A percentile compares a stretch with the other conserved stretches of the same genome.
phyloP scores from a whole-genome alignment of 2,329 filamentous ascomycete species.

The Coniochaeta sp. region DNA sequence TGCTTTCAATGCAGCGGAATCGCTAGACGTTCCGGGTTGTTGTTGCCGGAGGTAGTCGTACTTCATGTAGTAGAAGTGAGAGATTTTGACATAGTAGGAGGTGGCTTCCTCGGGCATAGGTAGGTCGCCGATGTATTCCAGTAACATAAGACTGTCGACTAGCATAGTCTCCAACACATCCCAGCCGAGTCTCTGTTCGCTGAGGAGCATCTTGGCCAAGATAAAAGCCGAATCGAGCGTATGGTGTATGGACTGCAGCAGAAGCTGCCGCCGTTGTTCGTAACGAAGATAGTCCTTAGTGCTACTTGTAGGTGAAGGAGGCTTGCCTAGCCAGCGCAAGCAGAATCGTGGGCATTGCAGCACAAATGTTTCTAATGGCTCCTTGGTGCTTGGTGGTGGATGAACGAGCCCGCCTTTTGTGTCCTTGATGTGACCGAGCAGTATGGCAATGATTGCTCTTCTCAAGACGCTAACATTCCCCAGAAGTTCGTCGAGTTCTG shows the following conservation, averaged over 20 bases:
- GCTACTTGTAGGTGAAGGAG: constrained; percentile 39
- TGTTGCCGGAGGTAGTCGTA: constrained; percentile 44
- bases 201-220: constrained; percentile 44
- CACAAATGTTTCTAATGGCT: constrained; percentile 47
- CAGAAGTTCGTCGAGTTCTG: constrained; percentile 55
- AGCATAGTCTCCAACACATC: constrained; percentile 48
- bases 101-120: constrained; percentile 20
- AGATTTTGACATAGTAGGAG: constrained; percentile 58
- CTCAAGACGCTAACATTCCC: constrained; percentile 47
- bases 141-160: constrained; percentile 45
- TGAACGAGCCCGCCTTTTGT: constrained; percentile 5
- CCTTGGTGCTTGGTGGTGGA: constrained; percentile 13
- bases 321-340: constrained; percentile 53
- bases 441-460: constrained; percentile 42
- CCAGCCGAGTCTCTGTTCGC: constrained; percentile 41
- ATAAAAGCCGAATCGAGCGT: constrained; percentile 54
- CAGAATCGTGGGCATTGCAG: constrained; percentile 53
- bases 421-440: constrained; percentile 22
- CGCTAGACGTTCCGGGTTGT: constrained; percentile 29
- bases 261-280: constrained; percentile 48
- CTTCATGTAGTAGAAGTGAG: constrained; percentile 63
- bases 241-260: constrained; percentile 44
- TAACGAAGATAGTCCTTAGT: constrained; percentile 54
- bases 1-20: constrained; percentile 41
- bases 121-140: constrained; percentile 43